Percentiles rank a stretch among this genome's conserved stretches.
phyloP scores from a whole-genome alignment of 2,329 filamentous ascomycete genomes.

The Hymenoscyphus linearis region DNA sequence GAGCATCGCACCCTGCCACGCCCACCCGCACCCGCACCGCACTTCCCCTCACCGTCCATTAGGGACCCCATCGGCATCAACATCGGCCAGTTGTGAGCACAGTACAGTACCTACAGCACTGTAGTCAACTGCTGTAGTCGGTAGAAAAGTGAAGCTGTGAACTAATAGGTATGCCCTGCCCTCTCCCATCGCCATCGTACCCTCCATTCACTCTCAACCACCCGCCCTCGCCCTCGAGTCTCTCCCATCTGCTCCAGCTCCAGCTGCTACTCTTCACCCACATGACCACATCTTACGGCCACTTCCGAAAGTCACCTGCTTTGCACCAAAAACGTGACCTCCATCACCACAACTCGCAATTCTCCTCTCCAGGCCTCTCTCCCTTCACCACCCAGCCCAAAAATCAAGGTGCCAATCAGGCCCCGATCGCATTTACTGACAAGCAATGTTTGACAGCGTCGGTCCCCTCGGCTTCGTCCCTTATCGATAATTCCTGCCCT shows the following conservation, averaged over 20 bases:
- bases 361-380: neutral
- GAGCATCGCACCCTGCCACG: neutral
- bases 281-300: neutral
- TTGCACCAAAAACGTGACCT: neutral
- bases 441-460: slow-evolving; percentile 5
- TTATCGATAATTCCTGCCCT: slow-evolving; percentile 1
- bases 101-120: neutral
- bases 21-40: neutral
- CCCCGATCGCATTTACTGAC: slow-evolving; percentile 4
- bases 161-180: neutral
- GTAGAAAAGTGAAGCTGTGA: neutral
- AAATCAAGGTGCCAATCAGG: slow-evolving; percentile 1
- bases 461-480: neutral
- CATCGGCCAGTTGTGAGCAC: neutral
- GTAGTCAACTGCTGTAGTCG: too few species aligned
- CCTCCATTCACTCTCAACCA: neutral
- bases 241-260: neutral
- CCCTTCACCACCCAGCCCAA: neutral
- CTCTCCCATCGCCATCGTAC: neutral
- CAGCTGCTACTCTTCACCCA: neutral
- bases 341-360: neutral
- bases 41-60: neutral
- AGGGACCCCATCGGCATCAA: neutral
- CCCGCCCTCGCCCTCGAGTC: neutral
- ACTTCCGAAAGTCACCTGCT: neutral